Base-by-base conservation (phyloP, 352 stramenopile genomes). In the Pythium dissimile region DNA sequence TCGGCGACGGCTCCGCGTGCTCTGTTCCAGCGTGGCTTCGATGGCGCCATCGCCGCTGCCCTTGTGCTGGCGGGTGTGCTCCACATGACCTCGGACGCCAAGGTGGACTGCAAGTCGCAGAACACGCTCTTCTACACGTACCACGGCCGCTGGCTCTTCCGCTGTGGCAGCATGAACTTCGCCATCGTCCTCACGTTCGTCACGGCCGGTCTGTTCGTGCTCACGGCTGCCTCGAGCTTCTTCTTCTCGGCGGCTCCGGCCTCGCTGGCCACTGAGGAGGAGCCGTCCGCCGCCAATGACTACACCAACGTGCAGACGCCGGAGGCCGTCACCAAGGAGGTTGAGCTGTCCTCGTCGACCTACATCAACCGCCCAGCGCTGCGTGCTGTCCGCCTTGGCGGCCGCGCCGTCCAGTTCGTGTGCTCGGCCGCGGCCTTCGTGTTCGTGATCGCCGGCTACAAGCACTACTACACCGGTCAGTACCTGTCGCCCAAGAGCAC, bases 401-500 rank as follows among this genome's bases (percentile, higher is more conserved):
- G 60, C 44, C 71, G 71, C 32, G 54, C 44, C 11, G 34, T 79
- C 8, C 71, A 79, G 49, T 72, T 79, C 35, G 64, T 49, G 16
- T 67, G 48, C 61, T 70, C 71, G 0, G 30, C 69, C 0, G 61
- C 75, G 16, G 67, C 65, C 5, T 27, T 79, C 11, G 43, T 77
- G 15, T 66, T 45, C 53, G 72, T 64, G 9, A 64, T 67, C 26
- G 16, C 64, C 16, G 67, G 64, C 47, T 80, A 77, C 67, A 68
- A 67, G 27, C 71, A 72, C 51, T 80, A 80, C 62, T 80, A 65
- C 65, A 75, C 67, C 5, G 71, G 71, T 12, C 71, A 77, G 52
- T 80, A 77, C 65, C 43, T 76, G 10, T 64, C 57, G 49, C 71
- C 71, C 42, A 72, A 66, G 68, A 56, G 68, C 45, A 75, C 59